Conservation (phyloP, 139 green algal genomes). For the Picochlorum sp. region DNA sequence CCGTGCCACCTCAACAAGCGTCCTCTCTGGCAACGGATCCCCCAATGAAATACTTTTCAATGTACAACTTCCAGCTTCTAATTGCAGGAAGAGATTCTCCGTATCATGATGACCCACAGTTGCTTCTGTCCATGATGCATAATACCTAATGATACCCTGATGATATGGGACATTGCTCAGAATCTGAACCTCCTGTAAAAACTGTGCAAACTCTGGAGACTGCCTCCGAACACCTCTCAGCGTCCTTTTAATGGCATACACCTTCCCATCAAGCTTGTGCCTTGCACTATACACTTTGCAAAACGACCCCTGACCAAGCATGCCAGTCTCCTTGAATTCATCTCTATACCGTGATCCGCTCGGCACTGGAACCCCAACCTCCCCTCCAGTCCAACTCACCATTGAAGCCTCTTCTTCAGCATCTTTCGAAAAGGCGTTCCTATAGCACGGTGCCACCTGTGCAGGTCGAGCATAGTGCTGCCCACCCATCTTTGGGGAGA, state of each 20-base stretch:
- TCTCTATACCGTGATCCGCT: slow-evolving; percentile 18
- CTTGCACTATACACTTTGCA: slow-evolving; percentile 60
- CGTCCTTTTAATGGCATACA: slow-evolving; percentile 85
- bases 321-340: slow-evolving; percentile 54
- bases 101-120: slow-evolving; percentile 14
- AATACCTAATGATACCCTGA: slow-evolving; percentile 78
- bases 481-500: neutral
- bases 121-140: slow-evolving; percentile 68
- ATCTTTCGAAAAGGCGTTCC: slow-evolving; percentile 23
- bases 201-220: slow-evolving; percentile 20
- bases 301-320: slow-evolving; percentile 68
- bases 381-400: neutral
- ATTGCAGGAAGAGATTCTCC: slow-evolving; percentile 77
- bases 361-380: neutral
- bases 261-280: slow-evolving; percentile 64
- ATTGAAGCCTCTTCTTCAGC: slow-evolving; percentile 13
- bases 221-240: slow-evolving; percentile 37
- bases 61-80: slow-evolving; percentile 67
- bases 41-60: slow-evolving; percentile 12
- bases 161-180: slow-evolving; percentile 62
- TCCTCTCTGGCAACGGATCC: slow-evolving; percentile 40
- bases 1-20: slow-evolving; percentile 61
- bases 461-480: neutral
- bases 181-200: slow-evolving; percentile 72
- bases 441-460: slow-evolving; percentile 31